These are phyloP conservation scores for Aspergillus phoenicis DNA, from an alignment of 2,329 filamentous ascomycete genomes.

Conservation along the genomic window DNA sequence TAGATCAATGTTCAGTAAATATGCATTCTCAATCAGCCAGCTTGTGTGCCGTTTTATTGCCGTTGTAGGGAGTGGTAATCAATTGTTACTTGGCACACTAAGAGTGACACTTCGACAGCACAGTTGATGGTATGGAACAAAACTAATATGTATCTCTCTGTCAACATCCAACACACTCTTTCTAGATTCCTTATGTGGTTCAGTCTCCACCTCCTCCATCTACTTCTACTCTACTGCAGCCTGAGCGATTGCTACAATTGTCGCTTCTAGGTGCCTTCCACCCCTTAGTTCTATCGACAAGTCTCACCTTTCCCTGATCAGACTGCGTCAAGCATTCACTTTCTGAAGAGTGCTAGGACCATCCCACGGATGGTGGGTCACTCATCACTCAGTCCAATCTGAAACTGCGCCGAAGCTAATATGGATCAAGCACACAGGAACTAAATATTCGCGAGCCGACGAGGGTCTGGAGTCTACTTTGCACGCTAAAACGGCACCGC, in stretches of 20 bases:
- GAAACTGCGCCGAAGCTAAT: neutral
- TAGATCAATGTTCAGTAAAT: too few relatives aligned
- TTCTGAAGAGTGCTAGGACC: neutral
- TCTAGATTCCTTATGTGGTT: too few relatives aligned
- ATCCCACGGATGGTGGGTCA: neutral
- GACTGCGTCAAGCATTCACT: neutral
- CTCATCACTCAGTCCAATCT: neutral
- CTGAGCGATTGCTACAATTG: neutral
- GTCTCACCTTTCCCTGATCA: neutral
- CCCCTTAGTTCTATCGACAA: neutral
- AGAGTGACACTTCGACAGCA: too few relatives aligned
- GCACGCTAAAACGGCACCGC: neutral
- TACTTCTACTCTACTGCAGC: neutral
- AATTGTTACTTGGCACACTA: too few relatives aligned
- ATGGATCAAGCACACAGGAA: neutral
- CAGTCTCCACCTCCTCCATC: neutral
- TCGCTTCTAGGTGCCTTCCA: neutral
- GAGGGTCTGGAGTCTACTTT: neutral
- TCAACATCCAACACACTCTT: too few relatives aligned
- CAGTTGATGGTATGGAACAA: too few relatives aligned
- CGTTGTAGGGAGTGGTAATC: too few relatives aligned
- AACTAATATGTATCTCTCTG: too few relatives aligned
- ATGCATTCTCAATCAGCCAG: too few relatives aligned
- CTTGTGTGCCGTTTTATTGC: too few relatives aligned
- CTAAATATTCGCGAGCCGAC: neutral